Base-by-base conservation (phyloP, 2,329 filamentous ascomycete species). In the Sporothrix mexicana region DNA sequence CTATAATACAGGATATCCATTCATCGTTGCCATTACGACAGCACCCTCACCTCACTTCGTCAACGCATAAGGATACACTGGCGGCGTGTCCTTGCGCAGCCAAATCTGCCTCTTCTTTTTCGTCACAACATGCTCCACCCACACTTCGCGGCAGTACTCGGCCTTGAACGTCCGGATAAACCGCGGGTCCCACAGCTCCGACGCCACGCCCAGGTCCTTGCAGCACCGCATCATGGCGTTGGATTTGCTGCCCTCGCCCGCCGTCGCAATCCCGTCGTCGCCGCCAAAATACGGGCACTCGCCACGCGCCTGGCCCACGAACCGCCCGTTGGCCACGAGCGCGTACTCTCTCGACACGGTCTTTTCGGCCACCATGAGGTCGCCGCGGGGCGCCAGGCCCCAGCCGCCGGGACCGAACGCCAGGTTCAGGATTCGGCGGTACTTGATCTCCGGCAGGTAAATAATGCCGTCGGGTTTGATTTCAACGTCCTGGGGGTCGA, bases 151-250 rank as follows among this genome's bases (percentile, higher is more conserved):
- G 72, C 91, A 91, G 79, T 92, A 84, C 77, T 90, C 84, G 78
- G 89, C 90, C 85, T 92, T 92, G 84, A 94, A 99, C 77, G 88
- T 88, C 78, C 93, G 89, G 76, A 98, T 94, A 84, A 92, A 99
- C 72, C 93, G 86, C 49, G 96, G 96, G 83, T 99, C 96, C 96
- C 96, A 99, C 23, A 99, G 88, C 83, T 99, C 96, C 76, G 92
- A 95, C 1, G 94, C 96, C 76, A 99, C 92, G 49, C 96, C 96
- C 45, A 99, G 84, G 81, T 99, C 96, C 85, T 99, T 99, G 86
- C 96, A 98, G 87, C 95, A 98, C 73, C 96, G 93, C 91, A 98
- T 97, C 77, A 99, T 87, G 13, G 96, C 96, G 80, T 99, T 99
- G 75, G 94, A 97, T 83, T 98, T 98, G 87, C 94, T 97, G 70